These are phyloP conservation scores for Xerocomus brunneocitrinus DNA, from an alignment of 768 basidiomycete species.

Conservation along the genomic window DNA sequence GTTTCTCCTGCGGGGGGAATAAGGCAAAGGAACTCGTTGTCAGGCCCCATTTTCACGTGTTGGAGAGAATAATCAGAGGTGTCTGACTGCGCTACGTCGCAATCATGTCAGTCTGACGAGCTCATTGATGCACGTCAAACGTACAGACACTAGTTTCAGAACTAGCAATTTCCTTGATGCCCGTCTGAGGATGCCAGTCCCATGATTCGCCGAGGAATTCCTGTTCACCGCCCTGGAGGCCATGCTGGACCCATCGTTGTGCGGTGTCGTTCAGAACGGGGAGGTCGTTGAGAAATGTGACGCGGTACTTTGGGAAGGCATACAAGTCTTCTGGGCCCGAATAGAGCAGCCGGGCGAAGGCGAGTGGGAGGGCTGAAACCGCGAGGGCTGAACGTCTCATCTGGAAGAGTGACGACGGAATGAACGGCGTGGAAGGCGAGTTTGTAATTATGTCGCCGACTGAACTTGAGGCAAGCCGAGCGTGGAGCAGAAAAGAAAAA, in stretches of 20 bases:
- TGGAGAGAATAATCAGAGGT: constrained; percentile 53
- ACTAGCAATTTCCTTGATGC: constrained; percentile 58
- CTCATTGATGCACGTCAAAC: constrained; percentile 26
- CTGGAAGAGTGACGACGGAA: not conserved
- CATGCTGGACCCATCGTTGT: constrained; percentile 65
- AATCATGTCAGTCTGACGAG: constrained; percentile 11
- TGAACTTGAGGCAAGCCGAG: constrained; percentile 20
- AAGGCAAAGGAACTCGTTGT: constrained; percentile 70
- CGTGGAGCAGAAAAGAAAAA: constrained; percentile 16
- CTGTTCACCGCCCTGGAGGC: constrained; percentile 66
- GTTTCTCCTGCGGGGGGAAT: constrained; percentile 60
- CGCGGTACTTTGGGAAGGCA: constrained; percentile 78
- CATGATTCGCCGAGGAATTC: constrained; percentile 73
- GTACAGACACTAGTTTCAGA: constrained; percentile 42
- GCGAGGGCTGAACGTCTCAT: constrained; percentile 21
- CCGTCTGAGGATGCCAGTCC: constrained; percentile 37
- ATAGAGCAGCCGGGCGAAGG: constrained; percentile 44
- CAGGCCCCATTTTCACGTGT: constrained; percentile 67
- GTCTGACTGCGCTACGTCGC: constrained; percentile 19
- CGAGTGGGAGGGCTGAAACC: constrained; percentile 11
- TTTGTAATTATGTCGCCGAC: constrained; percentile 34
- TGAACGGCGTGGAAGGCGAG: constrained; percentile 16
- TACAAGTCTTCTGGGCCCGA: constrained; percentile 75
- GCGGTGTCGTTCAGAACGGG: constrained; percentile 72
- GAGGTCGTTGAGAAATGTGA: constrained; percentile 74